Percentiles rank a stretch among this genome's conserved stretches.
Evolutionary conservation across 139 green algal genomes (phyloP).

Genomic region (Trebouxia sp.): DNA sequence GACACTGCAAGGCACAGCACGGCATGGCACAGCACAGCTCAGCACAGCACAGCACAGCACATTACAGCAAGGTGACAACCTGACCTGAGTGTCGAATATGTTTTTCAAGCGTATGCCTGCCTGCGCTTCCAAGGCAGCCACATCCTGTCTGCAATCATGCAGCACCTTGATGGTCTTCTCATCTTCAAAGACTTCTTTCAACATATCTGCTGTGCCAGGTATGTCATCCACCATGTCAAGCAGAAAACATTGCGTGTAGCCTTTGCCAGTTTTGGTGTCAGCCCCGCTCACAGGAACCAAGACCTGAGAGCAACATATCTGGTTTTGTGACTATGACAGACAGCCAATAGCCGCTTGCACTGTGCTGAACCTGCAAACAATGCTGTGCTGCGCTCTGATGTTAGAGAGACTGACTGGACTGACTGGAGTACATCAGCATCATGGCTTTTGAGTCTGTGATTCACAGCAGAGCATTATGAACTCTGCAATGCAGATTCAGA

Average conservation of each 20-base stretch:
- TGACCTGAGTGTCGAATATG: not conserved
- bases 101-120: not conserved
- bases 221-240: slow-evolving; percentile 1
- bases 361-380: no score
- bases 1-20: no score
- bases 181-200: not conserved
- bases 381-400: no score
- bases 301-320: no score
- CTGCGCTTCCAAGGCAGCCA: not conserved
- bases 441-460: not conserved
- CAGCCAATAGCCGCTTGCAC: not conserved
- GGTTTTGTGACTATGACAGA: no score
- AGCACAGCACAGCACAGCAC: slow-evolving; percentile 3
- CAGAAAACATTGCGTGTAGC: not conserved
- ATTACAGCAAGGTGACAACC: not conserved
- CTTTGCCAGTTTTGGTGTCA: not conserved
- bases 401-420: no score
- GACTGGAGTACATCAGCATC: no score
- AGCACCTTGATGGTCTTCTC: not conserved
- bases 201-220: not conserved
- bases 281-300: not conserved
- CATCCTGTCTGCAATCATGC: slow-evolving; percentile 8
- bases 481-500: no score
- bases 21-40: not conserved
- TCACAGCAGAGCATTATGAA: no score